Evolutionary conservation across 306 rosid genomes (phyloP).

Genomic region (Acacia melanoxylon): DNA sequence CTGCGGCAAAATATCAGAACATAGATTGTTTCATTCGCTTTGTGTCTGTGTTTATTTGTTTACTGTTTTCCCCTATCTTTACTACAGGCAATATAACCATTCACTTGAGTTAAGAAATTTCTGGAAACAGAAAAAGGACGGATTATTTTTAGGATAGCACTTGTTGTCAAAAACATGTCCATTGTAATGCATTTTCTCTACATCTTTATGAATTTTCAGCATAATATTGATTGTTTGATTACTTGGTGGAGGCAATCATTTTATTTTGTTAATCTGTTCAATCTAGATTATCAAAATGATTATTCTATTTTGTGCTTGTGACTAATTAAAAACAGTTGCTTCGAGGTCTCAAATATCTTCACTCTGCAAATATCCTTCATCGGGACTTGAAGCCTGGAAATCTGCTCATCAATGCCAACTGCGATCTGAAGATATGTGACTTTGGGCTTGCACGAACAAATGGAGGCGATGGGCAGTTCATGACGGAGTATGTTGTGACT

Average conservation of each 20-base stretch:
- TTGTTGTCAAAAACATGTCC: background rate
- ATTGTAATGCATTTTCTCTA: background rate
- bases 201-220: background rate
- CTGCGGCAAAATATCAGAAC: background rate
- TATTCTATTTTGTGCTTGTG: background rate
- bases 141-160: background rate
- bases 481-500: constrained; percentile 94
- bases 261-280: background rate
- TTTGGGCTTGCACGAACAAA: constrained; percentile 84
- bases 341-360: constrained; percentile 82
- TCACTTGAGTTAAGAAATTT: background rate
- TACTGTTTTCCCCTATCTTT: background rate
- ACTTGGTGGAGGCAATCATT: background rate
- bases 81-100: background rate
- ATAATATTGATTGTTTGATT: background rate
- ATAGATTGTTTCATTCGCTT: background rate
- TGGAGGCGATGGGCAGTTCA: constrained; percentile 60
- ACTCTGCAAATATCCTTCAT: constrained; percentile 85
- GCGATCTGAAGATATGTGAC: constrained; percentile 84
- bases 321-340: constrained; percentile 55
- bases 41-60: constrained; percentile 14
- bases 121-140: background rate
- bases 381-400: constrained; percentile 91
- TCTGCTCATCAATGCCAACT: constrained; percentile 77
- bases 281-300: background rate